A percentile compares a stretch with the other conserved stretches of the same genome.
Evolutionary conservation across 2,329 filamentous ascomycete species (phyloP).

Genomic region (Sclerotinia glacialis): DNA sequence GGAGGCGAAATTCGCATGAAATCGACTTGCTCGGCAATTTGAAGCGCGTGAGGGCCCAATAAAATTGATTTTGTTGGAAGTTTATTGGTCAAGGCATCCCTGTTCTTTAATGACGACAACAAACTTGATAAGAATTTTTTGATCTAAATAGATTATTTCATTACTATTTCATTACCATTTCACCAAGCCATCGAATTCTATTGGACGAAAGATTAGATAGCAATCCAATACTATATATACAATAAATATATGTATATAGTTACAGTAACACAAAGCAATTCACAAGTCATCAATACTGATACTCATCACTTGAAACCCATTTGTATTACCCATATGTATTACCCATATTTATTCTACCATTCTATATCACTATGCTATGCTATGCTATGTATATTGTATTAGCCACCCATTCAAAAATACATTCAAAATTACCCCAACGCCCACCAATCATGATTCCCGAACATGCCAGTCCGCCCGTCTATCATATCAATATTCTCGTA

Average conservation of each 20-base stretch:
- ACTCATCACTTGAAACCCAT: no score
- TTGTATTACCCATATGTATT: no score
- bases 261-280: background rate
- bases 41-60: constrained; percentile 5
- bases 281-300: background rate
- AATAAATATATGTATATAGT: no score
- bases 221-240: no score
- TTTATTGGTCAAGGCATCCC: constrained; percentile 17
- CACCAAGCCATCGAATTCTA: no score
- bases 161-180: no score
- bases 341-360: background rate
- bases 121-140: constrained; percentile 2
- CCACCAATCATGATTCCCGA: constrained; percentile 6
- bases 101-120: constrained; percentile 15
- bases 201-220: no score
- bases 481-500: constrained; percentile 12
- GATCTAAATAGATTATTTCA: no score
- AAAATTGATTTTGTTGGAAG: constrained; percentile 1
- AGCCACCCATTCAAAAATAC: background rate
- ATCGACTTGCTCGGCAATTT: constrained; percentile 16
- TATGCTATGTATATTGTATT: constrained; percentile 1
- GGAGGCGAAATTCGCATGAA: constrained; percentile 18
- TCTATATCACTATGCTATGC: constrained; percentile 9
- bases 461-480: constrained; percentile 4
- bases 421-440: background rate